Evolutionary conservation across 805 yeast genomes (phyloP), one percentile per base, ranked within the genome.

Genomic region (Candida pini): DNA sequence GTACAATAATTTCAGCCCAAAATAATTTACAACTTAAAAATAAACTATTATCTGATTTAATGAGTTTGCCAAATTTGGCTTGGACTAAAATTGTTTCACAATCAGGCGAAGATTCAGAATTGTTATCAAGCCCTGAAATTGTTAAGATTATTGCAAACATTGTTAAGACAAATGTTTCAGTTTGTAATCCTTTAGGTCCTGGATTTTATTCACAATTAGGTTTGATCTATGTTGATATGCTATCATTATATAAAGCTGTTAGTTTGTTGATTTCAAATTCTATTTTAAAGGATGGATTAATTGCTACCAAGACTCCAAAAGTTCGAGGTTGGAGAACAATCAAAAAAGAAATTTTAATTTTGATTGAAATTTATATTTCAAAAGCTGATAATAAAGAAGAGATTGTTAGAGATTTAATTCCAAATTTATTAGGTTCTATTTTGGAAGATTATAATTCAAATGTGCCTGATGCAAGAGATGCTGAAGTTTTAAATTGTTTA

Each of bases 401-500:
- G 48, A 80, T 90, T 34, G 96, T 85, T 17, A 71, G 78, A 32
- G 87, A 82, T 44, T 71, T 92, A 45, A 79, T 88, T 4, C 85
- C 84, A 43, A 94, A 95, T 20, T 66, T 92, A 53, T 75, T 92
- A 43, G 71, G 71, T 29, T 86, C 97, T 0, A 89, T 87, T 12
- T 71, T 92, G 44, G 94, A 83, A 41, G 99, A 92, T 59, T 92
- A 92, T 64, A 77, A 76, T 51, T 66, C 77, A 13, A 85, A 85
- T 53, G 95, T 88, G 22, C 95, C 97, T 4, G 95, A 88, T 64
- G 96, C 97, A 8, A 80, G 97, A 56, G 98, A 92, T 64, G 96
- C 96, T 6, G 98, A 92, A 63, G 98, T 92, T 5, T 71, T 92
- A 59, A 86, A 84, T 62, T 89, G 97, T 71, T 81, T 92, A 77